phyloP scores from a whole-genome alignment of 1,284 basidiomycete genomes.

The Rhodotorula sp. region DNA sequence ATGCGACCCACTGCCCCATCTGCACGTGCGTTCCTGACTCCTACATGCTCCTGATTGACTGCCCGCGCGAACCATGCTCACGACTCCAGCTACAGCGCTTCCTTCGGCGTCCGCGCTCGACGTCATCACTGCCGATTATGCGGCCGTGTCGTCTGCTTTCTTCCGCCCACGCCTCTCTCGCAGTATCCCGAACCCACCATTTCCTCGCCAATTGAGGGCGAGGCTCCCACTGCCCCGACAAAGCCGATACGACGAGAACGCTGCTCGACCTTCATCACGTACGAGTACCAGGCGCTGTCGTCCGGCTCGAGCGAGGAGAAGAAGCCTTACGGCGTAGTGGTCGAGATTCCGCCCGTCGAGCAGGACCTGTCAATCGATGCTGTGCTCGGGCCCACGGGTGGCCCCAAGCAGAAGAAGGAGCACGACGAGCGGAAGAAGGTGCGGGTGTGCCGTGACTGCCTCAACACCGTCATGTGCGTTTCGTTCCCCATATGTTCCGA shows the following conservation, averaged over 20 bases:
- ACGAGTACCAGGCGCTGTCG: constrained; percentile 30
- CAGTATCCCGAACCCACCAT: constrained; percentile 38
- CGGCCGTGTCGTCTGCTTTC: constrained; percentile 86
- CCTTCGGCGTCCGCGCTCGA: constrained; percentile 85
- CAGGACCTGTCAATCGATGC: constrained; percentile 24
- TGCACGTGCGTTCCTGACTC: constrained; percentile 66
- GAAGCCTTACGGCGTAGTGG: constrained; percentile 24
- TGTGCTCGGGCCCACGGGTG: not conserved
- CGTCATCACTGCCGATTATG: constrained; percentile 97
- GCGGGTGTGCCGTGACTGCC: constrained; percentile 47
- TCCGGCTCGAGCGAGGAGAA: constrained; percentile 13
- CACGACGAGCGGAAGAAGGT: constrained; percentile 45
- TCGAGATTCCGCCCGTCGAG: constrained; percentile 39
- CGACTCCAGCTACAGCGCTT: constrained; percentile 57
- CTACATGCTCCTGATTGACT: not conserved
- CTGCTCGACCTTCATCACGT: constrained; percentile 49
- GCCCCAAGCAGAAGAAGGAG: constrained; percentile 3
- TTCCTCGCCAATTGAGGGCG: constrained; percentile 46
- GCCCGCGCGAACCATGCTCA: no score
- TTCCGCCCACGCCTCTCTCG: constrained; percentile 61
- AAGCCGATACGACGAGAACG: constrained; percentile 45
- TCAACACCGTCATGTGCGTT: constrained; percentile 46
- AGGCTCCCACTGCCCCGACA: not conserved
- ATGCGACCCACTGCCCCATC: constrained; percentile 74
- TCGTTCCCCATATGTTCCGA: not conserved